A percentile compares a stretch with the other conserved stretches of the same genome.
Evolutionary conservation across 2,329 filamentous ascomycete genomes (phyloP).

Genomic region (Didymella pomorum): DNA sequence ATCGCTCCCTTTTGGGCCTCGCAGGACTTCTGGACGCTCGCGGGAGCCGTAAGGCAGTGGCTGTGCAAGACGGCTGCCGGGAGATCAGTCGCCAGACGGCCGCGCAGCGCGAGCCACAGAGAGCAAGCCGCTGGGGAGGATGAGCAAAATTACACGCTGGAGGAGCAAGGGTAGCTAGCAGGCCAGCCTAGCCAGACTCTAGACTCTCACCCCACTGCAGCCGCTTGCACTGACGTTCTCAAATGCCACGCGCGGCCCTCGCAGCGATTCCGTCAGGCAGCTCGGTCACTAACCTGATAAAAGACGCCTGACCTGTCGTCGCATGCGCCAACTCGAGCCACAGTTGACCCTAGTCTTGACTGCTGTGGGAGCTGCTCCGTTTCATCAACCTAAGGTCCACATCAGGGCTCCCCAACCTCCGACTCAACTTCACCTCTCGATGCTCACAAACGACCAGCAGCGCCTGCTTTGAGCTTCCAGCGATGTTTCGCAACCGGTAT

Average conservation of each 20-base stretch:
- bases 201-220: slow-evolving; percentile 33
- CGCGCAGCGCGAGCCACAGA: slow-evolving; percentile 22
- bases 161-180: slow-evolving; percentile 27
- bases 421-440: slow-evolving; percentile 39
- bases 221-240: slow-evolving; percentile 28
- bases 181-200: slow-evolving; percentile 30
- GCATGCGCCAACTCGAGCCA: slow-evolving; percentile 27
- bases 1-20: slow-evolving; percentile 42
- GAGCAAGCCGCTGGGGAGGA: slow-evolving; percentile 24
- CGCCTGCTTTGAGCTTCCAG: slow-evolving; percentile 42
- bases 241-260: slow-evolving; percentile 39
- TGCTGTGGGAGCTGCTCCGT: slow-evolving; percentile 47
- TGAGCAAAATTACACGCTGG: slow-evolving; percentile 33
- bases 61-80: slow-evolving; percentile 43
- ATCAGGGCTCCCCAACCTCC: slow-evolving; percentile 36
- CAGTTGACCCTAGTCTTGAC: slow-evolving; percentile 24
- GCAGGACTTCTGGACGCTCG: slow-evolving; percentile 37
- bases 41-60: slow-evolving; percentile 46
- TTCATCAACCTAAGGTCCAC: slow-evolving; percentile 41
- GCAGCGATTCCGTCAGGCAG: slow-evolving; percentile 31
- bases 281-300: slow-evolving; percentile 47
- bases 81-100: slow-evolving; percentile 24
- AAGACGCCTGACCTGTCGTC: slow-evolving; percentile 45
- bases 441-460: slow-evolving; percentile 36
- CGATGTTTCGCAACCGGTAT: slow-evolving; percentile 60